Conservation (phyloP, 2,329 filamentous ascomycete species). For the Fusarium compactum region DNA sequence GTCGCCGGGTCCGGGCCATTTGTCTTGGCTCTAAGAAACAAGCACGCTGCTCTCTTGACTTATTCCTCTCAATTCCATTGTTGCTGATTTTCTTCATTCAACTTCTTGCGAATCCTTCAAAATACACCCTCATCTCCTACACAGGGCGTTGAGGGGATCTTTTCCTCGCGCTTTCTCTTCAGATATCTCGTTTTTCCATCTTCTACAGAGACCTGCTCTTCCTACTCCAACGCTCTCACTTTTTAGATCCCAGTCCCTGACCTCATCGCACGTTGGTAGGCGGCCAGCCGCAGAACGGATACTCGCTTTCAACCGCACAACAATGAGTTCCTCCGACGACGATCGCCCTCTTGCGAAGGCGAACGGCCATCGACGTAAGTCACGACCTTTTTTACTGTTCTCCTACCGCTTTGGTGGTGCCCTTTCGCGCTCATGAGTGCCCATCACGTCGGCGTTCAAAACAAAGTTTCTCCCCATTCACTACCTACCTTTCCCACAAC, state of each 20-base stretch:
- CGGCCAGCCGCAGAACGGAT: slow-evolving; percentile 44
- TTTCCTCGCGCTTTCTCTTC: slow-evolving; percentile 35
- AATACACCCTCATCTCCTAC: slow-evolving; percentile 51
- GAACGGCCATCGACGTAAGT: slow-evolving; percentile 81
- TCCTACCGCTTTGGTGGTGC: slow-evolving; percentile 47
- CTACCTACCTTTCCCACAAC: slow-evolving; percentile 11
- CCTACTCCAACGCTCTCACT: slow-evolving; percentile 30
- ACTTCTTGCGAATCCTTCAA: slow-evolving; percentile 33
- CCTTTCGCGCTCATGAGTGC: slow-evolving; percentile 22
- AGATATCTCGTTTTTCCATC: slow-evolving; percentile 30
- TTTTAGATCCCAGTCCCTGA: slow-evolving; percentile 49
- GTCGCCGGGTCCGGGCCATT: slow-evolving; percentile 37
- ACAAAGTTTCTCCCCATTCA: slow-evolving; percentile 33
- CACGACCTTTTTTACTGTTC: slow-evolving; percentile 29
- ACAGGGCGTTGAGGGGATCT: slow-evolving; percentile 52
- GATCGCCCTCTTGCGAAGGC: slow-evolving; percentile 80
- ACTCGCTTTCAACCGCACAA: slow-evolving; percentile 43
- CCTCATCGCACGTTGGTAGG: slow-evolving; percentile 43
- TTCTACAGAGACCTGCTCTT: slow-evolving; percentile 25
- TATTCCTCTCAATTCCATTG: slow-evolving; percentile 45
- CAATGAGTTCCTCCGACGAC: slow-evolving; percentile 78
- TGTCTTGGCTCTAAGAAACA: slow-evolving; percentile 40
- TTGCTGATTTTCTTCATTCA: slow-evolving; percentile 35
- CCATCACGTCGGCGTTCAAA: slow-evolving; percentile 29
- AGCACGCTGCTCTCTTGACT: slow-evolving; percentile 39